Evolutionary conservation across 2,329 filamentous ascomycete genomes (phyloP).

Genomic region (Myrmaecium sp.): DNA sequence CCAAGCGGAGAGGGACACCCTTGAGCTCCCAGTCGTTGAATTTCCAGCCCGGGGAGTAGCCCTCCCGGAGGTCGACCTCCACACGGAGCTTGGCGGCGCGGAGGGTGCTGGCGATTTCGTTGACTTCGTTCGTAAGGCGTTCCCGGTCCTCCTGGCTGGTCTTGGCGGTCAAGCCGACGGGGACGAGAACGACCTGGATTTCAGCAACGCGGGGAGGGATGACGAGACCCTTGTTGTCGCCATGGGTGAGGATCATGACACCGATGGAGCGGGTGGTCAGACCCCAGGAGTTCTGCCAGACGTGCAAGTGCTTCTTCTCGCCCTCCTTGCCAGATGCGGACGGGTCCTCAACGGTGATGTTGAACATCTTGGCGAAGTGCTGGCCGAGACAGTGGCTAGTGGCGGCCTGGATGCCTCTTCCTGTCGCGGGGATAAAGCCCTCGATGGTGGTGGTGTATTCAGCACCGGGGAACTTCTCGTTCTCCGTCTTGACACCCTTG

Average conservation of each 20-base stretch:
- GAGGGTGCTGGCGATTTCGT: constrained; percentile 51
- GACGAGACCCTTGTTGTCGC: constrained; percentile 88
- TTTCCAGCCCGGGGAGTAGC: constrained; percentile 89
- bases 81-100: constrained; percentile 58
- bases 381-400: constrained; percentile 92
- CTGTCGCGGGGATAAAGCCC: constrained; percentile 89
- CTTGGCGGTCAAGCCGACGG: constrained; percentile 84
- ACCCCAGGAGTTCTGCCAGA: constrained; percentile 99
- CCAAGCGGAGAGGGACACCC: constrained; percentile 81
- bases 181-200: constrained; percentile 71
- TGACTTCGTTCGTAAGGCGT: constrained; percentile 59
- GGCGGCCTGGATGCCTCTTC: constrained; percentile 88
- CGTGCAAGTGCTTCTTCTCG: constrained; percentile 62
- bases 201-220: constrained; percentile 82
- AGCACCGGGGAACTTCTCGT: constrained; percentile 94
- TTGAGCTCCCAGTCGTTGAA: constrained; percentile 99
- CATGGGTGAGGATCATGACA: constrained; percentile 97
- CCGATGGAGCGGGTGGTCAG: constrained; percentile 93
- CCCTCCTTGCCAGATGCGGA: constrained; percentile 42
- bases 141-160: constrained; percentile 50
- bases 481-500: constrained; percentile 86
- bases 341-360: constrained; percentile 92
- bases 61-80: constrained; percentile 71
- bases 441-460: constrained; percentile 95
- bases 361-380: constrained; percentile 99